phyloP scores from a whole-genome alignment of 495 filamentous ascomycete genomes.

The Penicillium tannophilum region DNA sequence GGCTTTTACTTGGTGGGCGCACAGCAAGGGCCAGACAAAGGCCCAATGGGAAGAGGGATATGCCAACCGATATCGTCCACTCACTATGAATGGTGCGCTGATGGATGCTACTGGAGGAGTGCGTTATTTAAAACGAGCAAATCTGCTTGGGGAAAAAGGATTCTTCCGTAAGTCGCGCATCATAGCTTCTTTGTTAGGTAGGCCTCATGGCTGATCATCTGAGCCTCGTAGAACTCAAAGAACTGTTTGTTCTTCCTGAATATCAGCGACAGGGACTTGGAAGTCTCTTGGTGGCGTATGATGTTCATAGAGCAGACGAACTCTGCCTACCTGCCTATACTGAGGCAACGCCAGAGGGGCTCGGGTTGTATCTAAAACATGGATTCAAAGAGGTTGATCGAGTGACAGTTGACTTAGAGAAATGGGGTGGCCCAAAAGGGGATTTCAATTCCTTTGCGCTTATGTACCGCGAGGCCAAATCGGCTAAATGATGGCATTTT shows the following conservation, averaged over 20 bases:
- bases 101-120: conserved; percentile 6
- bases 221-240: not conserved
- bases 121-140: conserved; percentile 1
- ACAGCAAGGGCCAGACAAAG: not conserved
- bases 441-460: conserved; percentile 4
- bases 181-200: not conserved
- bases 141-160: not conserved
- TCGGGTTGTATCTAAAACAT: conserved; percentile 1
- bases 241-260: conserved; percentile 1
- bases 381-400: conserved; percentile 3
- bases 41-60: conserved; percentile 6
- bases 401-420: conserved; percentile 6
- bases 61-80: not conserved
- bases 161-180: not conserved
- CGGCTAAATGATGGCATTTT: not conserved
- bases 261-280: conserved; percentile 3
- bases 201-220: not conserved
- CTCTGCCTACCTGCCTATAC: conserved; percentile 1
- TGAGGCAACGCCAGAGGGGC: not conserved
- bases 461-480: not conserved
- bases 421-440: conserved; percentile 4
- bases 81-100: conserved; percentile 1
- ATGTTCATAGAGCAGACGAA: conserved; percentile 5
- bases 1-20: not conserved
- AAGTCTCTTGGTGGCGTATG: not conserved